A percentile compares a stretch with the other conserved stretches of the same genome.
phyloP scores from a whole-genome alignment of 768 basidiomycete species.

The Suillus luteus region DNA sequence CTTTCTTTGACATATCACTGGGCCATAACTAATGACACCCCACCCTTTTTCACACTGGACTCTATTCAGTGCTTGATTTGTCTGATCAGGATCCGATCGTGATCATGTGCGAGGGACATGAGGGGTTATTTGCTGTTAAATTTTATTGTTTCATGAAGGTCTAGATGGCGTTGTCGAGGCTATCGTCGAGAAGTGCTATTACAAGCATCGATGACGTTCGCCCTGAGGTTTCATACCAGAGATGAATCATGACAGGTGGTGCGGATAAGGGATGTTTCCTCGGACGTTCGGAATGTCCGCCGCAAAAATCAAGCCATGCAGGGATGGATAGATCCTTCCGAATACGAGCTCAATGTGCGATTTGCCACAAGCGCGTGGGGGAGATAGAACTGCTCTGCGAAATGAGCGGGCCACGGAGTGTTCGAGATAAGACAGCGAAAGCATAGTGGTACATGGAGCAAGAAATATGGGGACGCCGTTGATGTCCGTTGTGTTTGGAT shows the following conservation, averaged over 20 bases:
- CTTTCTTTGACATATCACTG: conserved; percentile 5
- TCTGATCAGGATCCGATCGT: conserved; percentile 8
- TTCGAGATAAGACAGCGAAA: neutral
- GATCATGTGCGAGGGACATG: conserved; percentile 6
- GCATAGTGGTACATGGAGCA: neutral
- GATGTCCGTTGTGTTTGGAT: neutral
- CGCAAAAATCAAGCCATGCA: neutral
- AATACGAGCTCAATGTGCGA: conserved; percentile 4
- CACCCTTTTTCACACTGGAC: neutral
- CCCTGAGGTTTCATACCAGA: conserved; percentile 4
- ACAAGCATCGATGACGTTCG: neutral
- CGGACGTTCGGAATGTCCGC: conserved; percentile 5
- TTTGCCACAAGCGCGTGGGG: neutral
- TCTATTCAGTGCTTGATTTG: neutral
- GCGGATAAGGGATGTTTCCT: conserved; percentile 10
- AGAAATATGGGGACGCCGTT: neutral
- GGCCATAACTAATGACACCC: neutral
- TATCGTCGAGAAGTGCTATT: neutral
- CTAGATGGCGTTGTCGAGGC: neutral
- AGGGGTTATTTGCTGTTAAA: neutral
- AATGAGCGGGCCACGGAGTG: no score
- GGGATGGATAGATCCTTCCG: conserved; percentile 4
- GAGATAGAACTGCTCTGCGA: neutral
- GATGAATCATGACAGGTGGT: conserved; percentile 7
- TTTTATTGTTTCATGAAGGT: neutral